Evolutionary conservation across 208 protist genomes (phyloP).

Genomic region (Phytomonas sp.): DNA sequence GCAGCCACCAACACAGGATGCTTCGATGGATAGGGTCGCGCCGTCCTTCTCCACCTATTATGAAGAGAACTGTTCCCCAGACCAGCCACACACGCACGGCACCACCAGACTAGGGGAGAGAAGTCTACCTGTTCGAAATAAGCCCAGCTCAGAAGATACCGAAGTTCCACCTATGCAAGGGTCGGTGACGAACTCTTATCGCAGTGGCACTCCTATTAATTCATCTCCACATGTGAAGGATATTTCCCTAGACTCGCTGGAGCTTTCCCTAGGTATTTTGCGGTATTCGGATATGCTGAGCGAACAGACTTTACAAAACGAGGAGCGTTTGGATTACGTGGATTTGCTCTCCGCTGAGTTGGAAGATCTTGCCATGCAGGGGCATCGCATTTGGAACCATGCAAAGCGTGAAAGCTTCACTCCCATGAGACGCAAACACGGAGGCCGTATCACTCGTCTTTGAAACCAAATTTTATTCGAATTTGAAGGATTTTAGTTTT

Average conservation of each 20-base stretch:
- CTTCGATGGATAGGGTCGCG: not conserved
- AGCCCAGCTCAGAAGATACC: not conserved
- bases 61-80: not conserved
- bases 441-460: not conserved
- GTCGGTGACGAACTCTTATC: not conserved
- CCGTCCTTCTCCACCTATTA: not conserved
- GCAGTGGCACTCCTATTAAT: not conserved
- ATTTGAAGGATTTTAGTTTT: not conserved
- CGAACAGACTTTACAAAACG: slow-evolving; percentile 30
- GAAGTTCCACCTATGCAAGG: not conserved
- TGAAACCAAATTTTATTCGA: not conserved
- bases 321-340: slow-evolving; percentile 20
- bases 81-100: not conserved
- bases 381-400: slow-evolving; percentile 1
- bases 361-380: slow-evolving; percentile 41
- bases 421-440: not conserved
- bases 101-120: not conserved
- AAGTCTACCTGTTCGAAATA: not conserved
- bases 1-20: not conserved
- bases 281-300: slow-evolving; percentile 44
- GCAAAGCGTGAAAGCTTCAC: not conserved
- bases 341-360: slow-evolving; percentile 25
- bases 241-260: slow-evolving; percentile 24
- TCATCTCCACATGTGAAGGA: not conserved
- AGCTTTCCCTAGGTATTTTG: slow-evolving; percentile 38